phyloP scores from a whole-genome alignment of 2,329 filamentous ascomycete species.

The Decorospora gaudefroyi region DNA sequence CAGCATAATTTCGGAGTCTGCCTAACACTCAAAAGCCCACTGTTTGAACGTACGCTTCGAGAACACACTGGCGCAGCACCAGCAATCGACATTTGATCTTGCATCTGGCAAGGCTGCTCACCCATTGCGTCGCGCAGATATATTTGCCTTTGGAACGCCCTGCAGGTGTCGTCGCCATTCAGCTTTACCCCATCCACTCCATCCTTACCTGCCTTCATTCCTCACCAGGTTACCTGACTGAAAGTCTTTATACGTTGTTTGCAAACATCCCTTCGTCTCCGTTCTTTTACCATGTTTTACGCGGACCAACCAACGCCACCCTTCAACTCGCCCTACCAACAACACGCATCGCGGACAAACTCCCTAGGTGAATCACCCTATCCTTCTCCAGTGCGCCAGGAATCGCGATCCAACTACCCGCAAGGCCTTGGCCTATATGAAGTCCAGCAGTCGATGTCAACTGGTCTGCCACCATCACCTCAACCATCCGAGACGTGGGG shows the following conservation, averaged over 20 bases:
- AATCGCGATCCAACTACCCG: slow-evolving; percentile 35
- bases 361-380: slow-evolving; percentile 42
- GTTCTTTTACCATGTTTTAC: slow-evolving; percentile 30
- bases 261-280: slow-evolving; percentile 8
- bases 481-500: slow-evolving; percentile 44
- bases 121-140: slow-evolving; percentile 33
- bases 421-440: slow-evolving; percentile 45
- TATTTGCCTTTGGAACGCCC: slow-evolving; percentile 38
- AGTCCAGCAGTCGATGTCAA: slow-evolving; percentile 31
- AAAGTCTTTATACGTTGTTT: slow-evolving; percentile 14
- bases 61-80: slow-evolving; percentile 44
- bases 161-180: slow-evolving; percentile 24
- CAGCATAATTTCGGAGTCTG: slow-evolving; percentile 46
- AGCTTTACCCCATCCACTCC: slow-evolving; percentile 14
- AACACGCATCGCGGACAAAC: slow-evolving; percentile 31
- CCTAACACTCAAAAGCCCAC: slow-evolving; percentile 44
- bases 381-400: slow-evolving; percentile 43
- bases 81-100: slow-evolving; percentile 30
- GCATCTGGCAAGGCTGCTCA: slow-evolving; percentile 29
- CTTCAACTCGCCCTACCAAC: slow-evolving; percentile 46
- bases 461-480: slow-evolving; percentile 43
- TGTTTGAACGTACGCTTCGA: slow-evolving; percentile 31
- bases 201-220: slow-evolving; percentile 10
- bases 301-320: slow-evolving; percentile 41
- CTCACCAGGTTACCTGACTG: slow-evolving; percentile 3